Evolutionary conservation across 225 moss, liverwort and hornwort species (phyloP), one percentile per base, ranked within the genome.

Genomic region (Physcomitrium patens): DNA sequence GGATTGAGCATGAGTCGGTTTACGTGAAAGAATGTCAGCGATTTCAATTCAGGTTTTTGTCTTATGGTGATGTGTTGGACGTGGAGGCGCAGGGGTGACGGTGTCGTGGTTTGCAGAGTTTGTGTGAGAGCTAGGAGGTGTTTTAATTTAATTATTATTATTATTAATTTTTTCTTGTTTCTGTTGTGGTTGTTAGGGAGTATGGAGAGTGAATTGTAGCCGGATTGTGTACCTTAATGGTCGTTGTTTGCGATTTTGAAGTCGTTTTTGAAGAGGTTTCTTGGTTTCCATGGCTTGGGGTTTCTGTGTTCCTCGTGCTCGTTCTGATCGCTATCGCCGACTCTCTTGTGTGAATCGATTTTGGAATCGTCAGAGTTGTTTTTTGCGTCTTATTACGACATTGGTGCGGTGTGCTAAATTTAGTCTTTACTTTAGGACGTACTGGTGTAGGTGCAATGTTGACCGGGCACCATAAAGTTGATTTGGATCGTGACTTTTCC

Each of bases 281-380:
- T 82, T 65, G 81, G 59, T 22, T 80, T 12, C 7, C 2, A 45
- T 19, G 28, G 43, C 63, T 60, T 8, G 20, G 56, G 26, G 49
- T 60, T 67, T 44, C 17, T 18, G 63, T 7, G 44, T 12, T 78
- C 63, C 54, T 20, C 51, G 45, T 28, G 20, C 26, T 52, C 42
- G 10, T n/a, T 50, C 51, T 20, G 9, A 41, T 20, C 9, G 22
- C 23, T 19, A 4, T 14, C 31, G 10, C 4, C 12, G 51, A 51
- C 5, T 11, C 18, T 46, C n/a, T 7, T 11, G 43, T 20, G n/a
- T 31, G 22, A 0, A 15, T 46, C 20, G 8, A 16, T 63, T 51
- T 47, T 31, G 27, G n/a, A 52, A 10, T 7, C 41, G 41, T 52
- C 42, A 3, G 47, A 12, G 8, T 7, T 44, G 19, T 0, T 28